Evolutionary conservation across 441 rosid genomes (phyloP), one percentile per base, ranked within the genome.

Genomic region (Adansonia gregorii): DNA sequence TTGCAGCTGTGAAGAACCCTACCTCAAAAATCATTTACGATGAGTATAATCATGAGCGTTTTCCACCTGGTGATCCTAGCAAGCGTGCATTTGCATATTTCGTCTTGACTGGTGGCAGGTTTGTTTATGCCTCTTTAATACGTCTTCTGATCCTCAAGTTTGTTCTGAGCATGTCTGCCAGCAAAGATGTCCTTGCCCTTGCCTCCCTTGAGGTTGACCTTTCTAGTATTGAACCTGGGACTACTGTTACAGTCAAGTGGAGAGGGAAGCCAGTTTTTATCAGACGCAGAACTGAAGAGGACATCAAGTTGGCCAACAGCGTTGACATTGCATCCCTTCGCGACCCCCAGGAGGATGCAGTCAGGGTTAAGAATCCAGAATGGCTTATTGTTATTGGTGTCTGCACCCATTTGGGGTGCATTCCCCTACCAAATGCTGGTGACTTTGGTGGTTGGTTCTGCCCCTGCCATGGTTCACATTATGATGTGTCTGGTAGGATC

Each of bases 371-470:
- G 93, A 78, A 95, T 76, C 98, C 99, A 0, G 98, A 94, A 78
- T 95, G 99, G 98, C 92, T 95, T 71, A 79, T 95, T 0, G 98
- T 95, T 19, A 74, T 95, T 12, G 99, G 98, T 24, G 99, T 95
- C 56, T 95, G 98, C 89, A 95, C 98, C 48, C 99, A 95, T 75
- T 95, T 67, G 10, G 72, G 72, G 52, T 67, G 72, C 72, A 67
- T 67, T 46, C 72, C 72, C 9, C 31, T 67, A 78, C 99, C 99
- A 0, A 95, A 95, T 85, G 98, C 99, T 76, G 99, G 99, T 78
- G 99, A 95, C 41, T 95, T 84, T 73, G 98, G 98, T 0, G 99
- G 98, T 15, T 95, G 99, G 99, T 95, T 95, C 78, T 95, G 98
- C 78, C 99, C 98, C 1, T 95, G 99, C 84, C 99, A 95, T 8